phyloP scores from a whole-genome alignment of 1,139 yeast genomes.

The Scheffersomyces titani region DNA sequence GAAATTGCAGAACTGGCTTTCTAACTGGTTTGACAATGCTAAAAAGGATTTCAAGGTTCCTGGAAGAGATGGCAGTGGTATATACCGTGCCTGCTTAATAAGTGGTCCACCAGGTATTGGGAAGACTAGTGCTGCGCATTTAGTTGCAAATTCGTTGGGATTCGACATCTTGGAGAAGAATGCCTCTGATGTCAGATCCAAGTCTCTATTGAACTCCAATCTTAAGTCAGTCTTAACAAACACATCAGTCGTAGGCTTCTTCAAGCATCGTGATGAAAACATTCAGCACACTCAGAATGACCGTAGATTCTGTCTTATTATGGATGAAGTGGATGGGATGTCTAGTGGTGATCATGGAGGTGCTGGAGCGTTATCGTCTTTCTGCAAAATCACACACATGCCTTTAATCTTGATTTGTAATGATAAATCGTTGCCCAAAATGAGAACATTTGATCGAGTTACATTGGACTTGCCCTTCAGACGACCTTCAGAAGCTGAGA shows the following conservation, averaged over 20 bases:
- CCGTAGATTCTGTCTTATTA: constrained; percentile 67
- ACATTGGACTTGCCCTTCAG: constrained; percentile 82
- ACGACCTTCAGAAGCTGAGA: constrained; percentile 82
- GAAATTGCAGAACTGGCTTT: constrained; percentile 70
- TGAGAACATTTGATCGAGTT: constrained; percentile 93
- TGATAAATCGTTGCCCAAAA: constrained; percentile 87
- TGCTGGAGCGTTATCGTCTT: constrained; percentile 89
- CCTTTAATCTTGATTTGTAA: constrained; percentile 94
- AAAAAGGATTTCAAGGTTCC: constrained; percentile 56
- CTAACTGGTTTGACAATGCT: constrained; percentile 68
- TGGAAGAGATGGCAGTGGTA: constrained; percentile 62
- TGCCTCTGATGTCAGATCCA: constrained; percentile 89
- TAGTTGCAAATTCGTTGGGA: constrained; percentile 67
- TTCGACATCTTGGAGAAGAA: constrained; percentile 75
- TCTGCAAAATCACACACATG: constrained; percentile 80
- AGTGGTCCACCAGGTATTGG: constrained; percentile 90
- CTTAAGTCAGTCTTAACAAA: constrained; percentile 75
- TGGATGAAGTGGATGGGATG: constrained; percentile 99
- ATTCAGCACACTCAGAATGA: constrained; percentile 31
- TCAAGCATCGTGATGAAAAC: constrained; percentile 43
- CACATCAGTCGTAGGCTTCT: constrained; percentile 81
- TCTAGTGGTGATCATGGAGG: constrained; percentile 99
- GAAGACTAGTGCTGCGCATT: constrained; percentile 78
- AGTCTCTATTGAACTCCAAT: constrained; percentile 65
- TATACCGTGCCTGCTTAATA: constrained; percentile 78